Conservation (phyloP, 192 early-diverging fungal genomes). For the Coemansia sp. region DNA sequence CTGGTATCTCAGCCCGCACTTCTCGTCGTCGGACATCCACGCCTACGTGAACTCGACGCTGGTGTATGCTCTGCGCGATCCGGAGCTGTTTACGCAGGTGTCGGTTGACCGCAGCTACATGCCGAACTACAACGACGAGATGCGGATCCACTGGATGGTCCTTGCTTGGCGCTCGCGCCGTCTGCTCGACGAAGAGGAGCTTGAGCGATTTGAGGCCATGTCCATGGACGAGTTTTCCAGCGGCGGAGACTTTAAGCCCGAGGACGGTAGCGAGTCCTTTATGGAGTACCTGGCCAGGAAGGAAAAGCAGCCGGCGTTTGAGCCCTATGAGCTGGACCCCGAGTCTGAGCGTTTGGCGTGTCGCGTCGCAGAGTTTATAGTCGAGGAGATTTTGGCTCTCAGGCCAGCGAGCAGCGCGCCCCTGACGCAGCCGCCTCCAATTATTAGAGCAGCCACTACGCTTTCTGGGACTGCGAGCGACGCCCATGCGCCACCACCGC, state of each 20-base stretch:
- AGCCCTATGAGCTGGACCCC: constrained; percentile 40
- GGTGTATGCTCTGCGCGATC: constrained; percentile 63
- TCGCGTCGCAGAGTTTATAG: constrained; percentile 47
- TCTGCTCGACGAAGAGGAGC: constrained; percentile 48
- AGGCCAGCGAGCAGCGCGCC: constrained; percentile 17
- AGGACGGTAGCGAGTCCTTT: constrained; percentile 14
- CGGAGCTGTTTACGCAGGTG: constrained; percentile 68
- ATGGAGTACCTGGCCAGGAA: constrained; percentile 35
- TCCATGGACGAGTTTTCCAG: constrained; percentile 9
- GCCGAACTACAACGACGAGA: constrained; percentile 65
- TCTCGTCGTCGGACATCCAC: constrained; percentile 67
- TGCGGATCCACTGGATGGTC: constrained; percentile 64
- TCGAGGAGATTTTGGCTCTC: constrained; percentile 46
- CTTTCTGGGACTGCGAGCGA: not conserved
- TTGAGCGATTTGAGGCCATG: constrained; percentile 34
- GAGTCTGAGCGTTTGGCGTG: constrained; percentile 51
- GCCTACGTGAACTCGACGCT: constrained; percentile 69
- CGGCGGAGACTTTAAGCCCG: not conserved
- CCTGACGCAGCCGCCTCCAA: not conserved
- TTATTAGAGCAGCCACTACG: not conserved
- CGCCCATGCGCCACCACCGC: not conserved
- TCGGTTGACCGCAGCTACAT: constrained; percentile 66
- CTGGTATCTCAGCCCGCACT: constrained; percentile 75
- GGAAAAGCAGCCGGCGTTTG: constrained; percentile 30
- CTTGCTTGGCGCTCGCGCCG: constrained; percentile 53